phyloP scores from a whole-genome alignment of 192 early-diverging fungal species.

The Backusella westeae region DNA sequence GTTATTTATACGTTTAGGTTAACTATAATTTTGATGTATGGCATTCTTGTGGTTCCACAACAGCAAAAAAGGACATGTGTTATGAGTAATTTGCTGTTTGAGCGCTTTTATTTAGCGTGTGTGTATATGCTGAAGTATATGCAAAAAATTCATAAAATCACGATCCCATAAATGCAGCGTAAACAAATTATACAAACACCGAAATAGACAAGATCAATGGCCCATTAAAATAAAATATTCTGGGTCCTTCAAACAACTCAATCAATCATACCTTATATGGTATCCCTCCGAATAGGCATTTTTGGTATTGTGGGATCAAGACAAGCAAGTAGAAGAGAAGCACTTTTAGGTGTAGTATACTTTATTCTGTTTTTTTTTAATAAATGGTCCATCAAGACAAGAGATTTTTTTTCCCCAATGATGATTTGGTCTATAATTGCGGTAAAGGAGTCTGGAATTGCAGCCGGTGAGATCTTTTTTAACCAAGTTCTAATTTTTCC shows the following conservation, averaged over 20 bases:
- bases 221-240: neutral
- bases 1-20: neutral
- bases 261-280: neutral
- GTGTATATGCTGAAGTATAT: neutral
- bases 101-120: neutral
- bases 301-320: neutral
- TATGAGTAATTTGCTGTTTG: neutral
- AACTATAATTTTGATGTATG: neutral
- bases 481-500: neutral
- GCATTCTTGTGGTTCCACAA: neutral
- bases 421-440: neutral
- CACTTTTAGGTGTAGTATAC: no score
- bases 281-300: neutral
- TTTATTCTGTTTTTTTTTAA: neutral
- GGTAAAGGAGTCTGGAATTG: neutral
- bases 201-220: neutral
- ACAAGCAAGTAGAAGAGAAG: no score
- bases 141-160: neutral
- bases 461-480: neutral
- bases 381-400: neutral
- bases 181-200: neutral
- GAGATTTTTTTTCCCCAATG: neutral
- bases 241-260: neutral
- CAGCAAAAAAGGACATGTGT: constrained; percentile 2
- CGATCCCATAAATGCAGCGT: neutral